phyloP scores from a whole-genome alignment of 768 basidiomycete species.

The Mycena crocata region DNA sequence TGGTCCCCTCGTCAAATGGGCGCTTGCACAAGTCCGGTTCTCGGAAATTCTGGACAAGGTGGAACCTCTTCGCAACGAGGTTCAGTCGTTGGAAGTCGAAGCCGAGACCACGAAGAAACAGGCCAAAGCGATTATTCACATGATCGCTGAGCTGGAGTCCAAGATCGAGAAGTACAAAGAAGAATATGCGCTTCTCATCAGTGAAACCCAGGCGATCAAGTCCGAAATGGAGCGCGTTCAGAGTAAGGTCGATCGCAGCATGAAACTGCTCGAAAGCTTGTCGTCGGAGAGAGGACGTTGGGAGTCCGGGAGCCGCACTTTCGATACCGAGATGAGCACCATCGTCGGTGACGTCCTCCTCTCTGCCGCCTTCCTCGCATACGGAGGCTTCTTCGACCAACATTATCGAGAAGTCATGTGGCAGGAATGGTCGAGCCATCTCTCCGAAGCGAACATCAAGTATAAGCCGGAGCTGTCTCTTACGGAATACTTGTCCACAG shows the following conservation, averaged over 20 bases:
- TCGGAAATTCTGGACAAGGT: conserved; percentile 98
- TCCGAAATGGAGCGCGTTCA: conserved; percentile 98
- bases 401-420: conserved; percentile 97
- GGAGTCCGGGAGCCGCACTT: conserved; percentile 94
- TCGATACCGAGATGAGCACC: conserved; percentile 98
- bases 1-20: conserved; percentile 99
- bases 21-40: conserved; percentile 94
- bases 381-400: conserved; percentile 98
- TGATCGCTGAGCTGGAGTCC: conserved; percentile 91
- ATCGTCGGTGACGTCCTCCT: conserved; percentile 97
- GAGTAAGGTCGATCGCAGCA: conserved; percentile 95
- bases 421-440: conserved; percentile 93
- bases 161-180: conserved; percentile 96
- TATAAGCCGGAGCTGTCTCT: conserved; percentile 94
- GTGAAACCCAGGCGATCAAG: conserved; percentile 97
- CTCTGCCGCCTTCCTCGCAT: conserved; percentile 96
- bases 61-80: conserved; percentile 95
- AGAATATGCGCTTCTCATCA: conserved; percentile 96
- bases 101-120: conserved; percentile 97
- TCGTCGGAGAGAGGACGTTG: conserved; percentile 95
- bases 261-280: conserved; percentile 93
- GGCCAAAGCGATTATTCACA: conserved; percentile 87
- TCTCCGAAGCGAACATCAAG: conserved; percentile 89
- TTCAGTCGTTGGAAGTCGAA: conserved; percentile 91
- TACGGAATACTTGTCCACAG: conserved; percentile 95